Base-by-base conservation (phyloP, 2,329 filamentous ascomycete species). In the Coniochaeta pulveracea region DNA sequence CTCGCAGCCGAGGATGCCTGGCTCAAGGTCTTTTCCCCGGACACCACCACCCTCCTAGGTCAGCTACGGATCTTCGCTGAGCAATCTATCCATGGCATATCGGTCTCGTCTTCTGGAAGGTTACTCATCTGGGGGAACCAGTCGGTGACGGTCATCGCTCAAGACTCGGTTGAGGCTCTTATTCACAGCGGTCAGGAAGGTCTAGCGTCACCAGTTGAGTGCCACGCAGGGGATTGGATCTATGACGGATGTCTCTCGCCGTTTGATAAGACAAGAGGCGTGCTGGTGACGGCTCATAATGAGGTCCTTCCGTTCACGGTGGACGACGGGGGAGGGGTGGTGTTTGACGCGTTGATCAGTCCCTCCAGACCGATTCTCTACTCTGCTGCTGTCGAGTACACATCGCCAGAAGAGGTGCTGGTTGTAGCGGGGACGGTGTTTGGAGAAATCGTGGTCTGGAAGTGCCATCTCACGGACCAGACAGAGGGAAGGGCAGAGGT, bases 371-470 rank as follows among this genome's bases (percentile, higher is more conserved):
- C 86, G 2, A 86, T 93, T 35, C 66, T 98, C 6, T 98, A 93
- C 55, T 84, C 85, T 11, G 89, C 86, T 5, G 74, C 83, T 47
- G 55, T 93, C 12, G 58, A 66, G 24, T 84, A 80, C 68, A 56
- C 76, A 6, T 65, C 67, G 6, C 34, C 54, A 5, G 61, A 64
- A 27, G 63, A 64, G 33, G 63, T 93, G 28, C 66, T 95, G 14
- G 72, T 95, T 33, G 85, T 85, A 6, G 83, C 83, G 3, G 91
- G 91, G 1, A 96, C 91, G 0, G 86, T 89, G 1, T 96, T 96
- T 56, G 91, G 91, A 3, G 88, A 96, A 54, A 82, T 98, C 21
- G 66, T 95, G 23, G 72, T 93, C 11, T 96, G 91, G 91, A 83
- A 78, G 42, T 86, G 75, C 44, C 57, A 60, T 29, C 44, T 67